phyloP scores from a whole-genome alignment of 1,139 yeast genomes.

The Scheffersomyces illinoinensis region DNA sequence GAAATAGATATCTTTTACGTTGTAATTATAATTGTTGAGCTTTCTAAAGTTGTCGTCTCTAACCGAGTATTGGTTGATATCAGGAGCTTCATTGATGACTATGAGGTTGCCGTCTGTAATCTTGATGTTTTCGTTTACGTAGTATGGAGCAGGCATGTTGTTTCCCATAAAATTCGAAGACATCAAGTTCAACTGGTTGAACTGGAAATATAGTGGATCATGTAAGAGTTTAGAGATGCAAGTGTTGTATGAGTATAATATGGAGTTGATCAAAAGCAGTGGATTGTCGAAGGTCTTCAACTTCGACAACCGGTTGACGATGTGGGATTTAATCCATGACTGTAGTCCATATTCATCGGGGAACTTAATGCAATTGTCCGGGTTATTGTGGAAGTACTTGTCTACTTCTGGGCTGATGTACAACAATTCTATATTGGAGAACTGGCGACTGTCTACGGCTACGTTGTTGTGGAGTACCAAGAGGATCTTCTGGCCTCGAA shows the following conservation, averaged over 20 bases:
- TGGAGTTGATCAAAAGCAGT: slow-evolving; percentile 2
- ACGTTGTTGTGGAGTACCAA: slow-evolving; percentile 11
- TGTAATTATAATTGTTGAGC: background rate
- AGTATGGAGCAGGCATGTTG: background rate
- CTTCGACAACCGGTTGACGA: slow-evolving; percentile 5
- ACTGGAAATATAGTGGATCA: slow-evolving; percentile 5
- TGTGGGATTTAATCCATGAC: slow-evolving; percentile 13
- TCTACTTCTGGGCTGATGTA: slow-evolving; percentile 18
- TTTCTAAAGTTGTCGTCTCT: slow-evolving; percentile 4
- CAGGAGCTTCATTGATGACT: slow-evolving; percentile 4
- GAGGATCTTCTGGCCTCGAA: slow-evolving; percentile 5
- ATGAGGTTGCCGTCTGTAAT: background rate
- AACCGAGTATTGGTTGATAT: background rate
- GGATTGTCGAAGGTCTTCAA: slow-evolving; percentile 4
- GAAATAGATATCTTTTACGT: slow-evolving; percentile 6
- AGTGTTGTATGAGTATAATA: slow-evolving; percentile 4
- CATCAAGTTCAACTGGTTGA: slow-evolving; percentile 4
- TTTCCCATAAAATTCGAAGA: slow-evolving; percentile 2
- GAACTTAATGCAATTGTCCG: slow-evolving; percentile 13
- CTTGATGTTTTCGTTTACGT: slow-evolving; percentile 1
- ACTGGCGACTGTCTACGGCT: slow-evolving; percentile 8
- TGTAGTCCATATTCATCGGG: slow-evolving; percentile 25
- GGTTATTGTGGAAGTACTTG: slow-evolving; percentile 10
- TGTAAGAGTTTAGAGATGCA: slow-evolving; percentile 6
- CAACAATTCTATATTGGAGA: slow-evolving; percentile 18